A percentile compares a stretch with the other conserved stretches of the same genome.
Conservation (phyloP, 495 filamentous ascomycete species). For the Choiromyces venosus region DNA sequence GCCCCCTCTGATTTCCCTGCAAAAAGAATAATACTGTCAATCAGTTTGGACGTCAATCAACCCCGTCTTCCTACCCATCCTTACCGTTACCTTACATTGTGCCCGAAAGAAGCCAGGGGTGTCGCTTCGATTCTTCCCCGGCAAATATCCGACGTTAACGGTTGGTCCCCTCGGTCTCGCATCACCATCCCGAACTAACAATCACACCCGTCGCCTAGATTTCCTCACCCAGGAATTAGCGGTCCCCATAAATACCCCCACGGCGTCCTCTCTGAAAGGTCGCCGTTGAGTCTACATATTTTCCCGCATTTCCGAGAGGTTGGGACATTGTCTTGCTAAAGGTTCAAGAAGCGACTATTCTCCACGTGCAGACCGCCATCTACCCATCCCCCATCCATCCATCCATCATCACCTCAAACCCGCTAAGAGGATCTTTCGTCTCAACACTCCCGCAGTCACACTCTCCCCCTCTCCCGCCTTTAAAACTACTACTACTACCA, state of each 20-base stretch:
- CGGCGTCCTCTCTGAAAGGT: constrained; percentile 35
- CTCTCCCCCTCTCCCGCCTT: constrained; percentile 6
- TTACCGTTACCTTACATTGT: constrained; percentile 37
- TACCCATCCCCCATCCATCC: neutral
- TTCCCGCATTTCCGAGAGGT: constrained; percentile 32
- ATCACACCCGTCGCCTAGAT: constrained; percentile 41
- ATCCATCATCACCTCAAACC: constrained; percentile 27
- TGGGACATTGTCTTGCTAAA: constrained; percentile 29
- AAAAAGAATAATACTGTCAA: constrained; percentile 37
- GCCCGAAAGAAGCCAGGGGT: constrained; percentile 32
- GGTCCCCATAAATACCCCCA: constrained; percentile 44
- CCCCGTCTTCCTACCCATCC: constrained; percentile 36
- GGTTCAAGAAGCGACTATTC: constrained; percentile 30
- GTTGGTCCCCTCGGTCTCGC: constrained; percentile 40
- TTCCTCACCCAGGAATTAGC: constrained; percentile 36
- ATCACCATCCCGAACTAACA: constrained; percentile 41
- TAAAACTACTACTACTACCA: constrained; percentile 1
- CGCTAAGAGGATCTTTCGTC: constrained; percentile 27
- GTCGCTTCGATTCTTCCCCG: constrained; percentile 38
- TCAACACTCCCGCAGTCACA: constrained; percentile 26
- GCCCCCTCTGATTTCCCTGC: constrained; percentile 20
- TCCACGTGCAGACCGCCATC: constrained; percentile 27
- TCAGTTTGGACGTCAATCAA: constrained; percentile 40
- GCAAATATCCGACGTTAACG: constrained; percentile 43
- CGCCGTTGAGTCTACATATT: constrained; percentile 38